Base-by-base conservation (phyloP, 495 filamentous ascomycete genomes). In the Ascobolus immersus region DNA sequence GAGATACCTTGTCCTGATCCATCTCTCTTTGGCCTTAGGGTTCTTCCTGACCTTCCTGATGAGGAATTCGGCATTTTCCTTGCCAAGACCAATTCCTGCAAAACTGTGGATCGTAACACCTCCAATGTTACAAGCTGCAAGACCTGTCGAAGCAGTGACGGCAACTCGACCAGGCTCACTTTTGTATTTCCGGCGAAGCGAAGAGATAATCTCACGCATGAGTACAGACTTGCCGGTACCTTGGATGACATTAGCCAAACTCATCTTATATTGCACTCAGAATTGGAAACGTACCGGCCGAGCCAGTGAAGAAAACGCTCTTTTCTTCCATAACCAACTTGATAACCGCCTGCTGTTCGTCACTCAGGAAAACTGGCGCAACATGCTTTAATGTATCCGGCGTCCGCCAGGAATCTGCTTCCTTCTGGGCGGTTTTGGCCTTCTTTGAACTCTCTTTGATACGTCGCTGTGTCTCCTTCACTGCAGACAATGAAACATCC, bases 261-360 rank as follows among this genome's bases (percentile, higher is more conserved):
- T 33, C 20, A 17, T 7, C 22, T 7, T 31, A 24, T 20, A 26
- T 9, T 10, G 6, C 4, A 28, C 4, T 15, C 12, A 14, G 21
- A 32, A 12, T 21, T 6, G 21, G 21, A 24, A 33, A 42, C 47
- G 21, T 37, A 61, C 86, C 86, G 36, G 86, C 86, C 26, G 86
- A 90, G 36, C 86, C 86, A 2, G 86, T 96, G 53, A 94, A 96
- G 59, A 96, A 96, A 3, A 93, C 82, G 43, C 86, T 92, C 46
- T 80, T 75, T 21, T 59, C 57, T 3, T 81, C 62, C 2, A 76
- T 58, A 15, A 94, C 80, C 10, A 90, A 53, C 11, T 75, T 63
- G 34, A 84, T 58, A n/a, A 96, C 78, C 38, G 72, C 65, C 28
- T 60, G 57, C 51, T 96, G 86, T 49, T 96, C 86, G 2, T 73